Evolutionary conservation across 768 basidiomycete genomes (phyloP).

Genomic region (Pisolithus sp.): DNA sequence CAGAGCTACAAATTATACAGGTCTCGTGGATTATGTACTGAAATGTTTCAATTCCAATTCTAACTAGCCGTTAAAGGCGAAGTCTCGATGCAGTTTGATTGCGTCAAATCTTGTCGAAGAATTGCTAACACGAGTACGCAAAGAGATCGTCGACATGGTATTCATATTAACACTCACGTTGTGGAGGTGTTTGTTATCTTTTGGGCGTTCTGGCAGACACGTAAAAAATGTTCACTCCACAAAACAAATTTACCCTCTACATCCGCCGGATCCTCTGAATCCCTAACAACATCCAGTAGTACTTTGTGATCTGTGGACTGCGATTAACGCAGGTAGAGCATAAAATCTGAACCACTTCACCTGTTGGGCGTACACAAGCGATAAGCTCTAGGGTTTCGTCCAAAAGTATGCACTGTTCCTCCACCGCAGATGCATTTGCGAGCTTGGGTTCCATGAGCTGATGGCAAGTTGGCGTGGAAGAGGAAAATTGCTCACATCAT

Average conservation of each 20-base stretch:
- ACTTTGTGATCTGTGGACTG: slow-evolving; percentile 8
- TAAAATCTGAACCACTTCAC: background rate
- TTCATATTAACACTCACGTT: background rate
- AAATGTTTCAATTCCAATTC: too few relatives aligned
- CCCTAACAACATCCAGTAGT: slow-evolving; percentile 11
- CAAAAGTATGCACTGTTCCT: slow-evolving; percentile 12
- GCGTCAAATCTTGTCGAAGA: slow-evolving; percentile 12
- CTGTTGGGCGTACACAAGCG: slow-evolving; percentile 15
- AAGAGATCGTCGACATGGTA: background rate
- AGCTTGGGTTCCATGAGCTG: slow-evolving; percentile 10
- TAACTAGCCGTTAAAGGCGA: slow-evolving; percentile 26
- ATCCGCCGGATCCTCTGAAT: slow-evolving; percentile 10
- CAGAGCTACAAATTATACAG: too few relatives aligned
- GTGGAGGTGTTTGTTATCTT: background rate
- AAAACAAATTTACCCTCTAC: slow-evolving; percentile 14
- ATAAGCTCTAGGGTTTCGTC: slow-evolving; percentile 21
- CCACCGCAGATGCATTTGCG: slow-evolving; percentile 3
- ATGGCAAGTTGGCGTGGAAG: background rate
- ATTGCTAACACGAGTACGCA: slow-evolving; percentile 2
- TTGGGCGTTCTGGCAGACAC: slow-evolving; percentile 3
- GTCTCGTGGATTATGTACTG: too few relatives aligned
- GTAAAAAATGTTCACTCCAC: slow-evolving; percentile 17
- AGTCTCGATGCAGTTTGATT: slow-evolving; percentile 25
- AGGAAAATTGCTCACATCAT: slow-evolving; percentile 6
- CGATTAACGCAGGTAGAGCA: background rate